A percentile compares a stretch with the other conserved stretches of the same genome.
Conservation (phyloP, 352 stramenopile species). For the Pythium dissimile region DNA sequence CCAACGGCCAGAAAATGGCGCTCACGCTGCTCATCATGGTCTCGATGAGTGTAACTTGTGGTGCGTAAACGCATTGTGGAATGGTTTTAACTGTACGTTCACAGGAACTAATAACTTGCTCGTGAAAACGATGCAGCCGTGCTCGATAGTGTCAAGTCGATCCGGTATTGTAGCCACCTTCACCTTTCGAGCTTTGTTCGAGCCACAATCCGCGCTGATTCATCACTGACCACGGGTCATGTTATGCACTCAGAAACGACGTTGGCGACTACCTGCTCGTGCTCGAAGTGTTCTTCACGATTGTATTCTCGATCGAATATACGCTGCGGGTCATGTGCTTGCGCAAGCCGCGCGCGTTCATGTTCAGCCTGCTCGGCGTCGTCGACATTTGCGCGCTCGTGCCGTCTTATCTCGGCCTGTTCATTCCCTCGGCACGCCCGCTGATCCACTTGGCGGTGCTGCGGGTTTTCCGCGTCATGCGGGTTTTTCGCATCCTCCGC, state of each 20-base stretch:
- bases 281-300: conserved; percentile 75
- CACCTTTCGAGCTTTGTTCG: too few relatives aligned
- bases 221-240: not conserved
- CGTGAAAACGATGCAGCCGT: conserved; percentile 31
- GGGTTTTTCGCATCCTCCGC: conserved; percentile 71
- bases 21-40: conserved; percentile 69
- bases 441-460: conserved; percentile 73
- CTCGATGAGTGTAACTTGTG: conserved; percentile 58
- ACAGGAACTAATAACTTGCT: too few relatives aligned
- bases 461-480: conserved; percentile 76
- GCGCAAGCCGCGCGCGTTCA: conserved; percentile 52
- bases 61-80: conserved; percentile 21
- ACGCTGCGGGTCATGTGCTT: conserved; percentile 59
- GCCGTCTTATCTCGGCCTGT: conserved; percentile 73
- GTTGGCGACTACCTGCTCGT: conserved; percentile 62
- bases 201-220: too few relatives aligned
- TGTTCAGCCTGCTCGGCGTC: conserved; percentile 67
- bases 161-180: too few relatives aligned
- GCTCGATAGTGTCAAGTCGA: conserved; percentile 64
- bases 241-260: conserved; percentile 33
- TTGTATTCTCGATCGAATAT: conserved; percentile 81
- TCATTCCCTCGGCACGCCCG: conserved; percentile 55
- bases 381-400: conserved; percentile 76
- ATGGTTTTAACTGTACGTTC: not conserved
- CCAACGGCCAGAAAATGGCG: conserved; percentile 57